Base-by-base conservation (phyloP, 1,284 basidiomycete species). In the Apiotrichum laibachii region DNA sequence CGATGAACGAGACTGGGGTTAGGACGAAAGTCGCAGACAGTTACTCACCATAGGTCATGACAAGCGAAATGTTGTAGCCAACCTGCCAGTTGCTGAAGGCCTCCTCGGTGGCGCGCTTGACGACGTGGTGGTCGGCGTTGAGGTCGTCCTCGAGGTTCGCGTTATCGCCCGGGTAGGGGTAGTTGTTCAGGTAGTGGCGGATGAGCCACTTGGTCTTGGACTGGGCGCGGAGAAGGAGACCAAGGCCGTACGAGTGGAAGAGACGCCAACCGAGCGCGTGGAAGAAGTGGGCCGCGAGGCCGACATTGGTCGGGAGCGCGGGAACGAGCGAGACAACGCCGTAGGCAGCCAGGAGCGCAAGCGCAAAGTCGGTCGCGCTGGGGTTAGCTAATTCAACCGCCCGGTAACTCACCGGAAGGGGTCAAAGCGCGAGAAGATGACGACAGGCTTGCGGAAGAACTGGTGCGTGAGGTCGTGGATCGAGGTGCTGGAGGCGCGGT, bases 31-130 rank as follows among this genome's bases (percentile, higher is more conserved):
- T 11, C 35, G n/a, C n/a, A 49, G 5, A 11, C n/a, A 8, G 19
- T 7, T 5, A 82, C 85, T 45, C 65, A 90, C 90, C 85, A 76
- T 97, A 97, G 10, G 89, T 94, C 92, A 98, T 96, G 72, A 88
- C 88, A 80, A 95, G 82, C 72, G 89, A 92, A 73, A 93, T 80
- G 77, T 98, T 98, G 78, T 95, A 98, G 40, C 90, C 83, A 8
- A 84, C 83, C 78, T 98, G 98, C 93, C 94, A 99, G 76, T 95
- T 95, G 37, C 83, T 82, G 71, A 98, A 99, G 0, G 94, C 91
- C 73, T 98, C 95, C 50, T 87, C 84, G 13, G 94, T 85, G 0
- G 93, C 92, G 53, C 86, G 85, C 73, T 84, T 77, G 53, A 85
- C 81, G 40, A 77, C 72, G 50, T 69, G 67, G 55, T 76, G 70